Percentiles rank a stretch among this genome's conserved stretches.
phyloP scores from a whole-genome alignment of 495 filamentous ascomycete genomes.

The Tuber borchii region DNA sequence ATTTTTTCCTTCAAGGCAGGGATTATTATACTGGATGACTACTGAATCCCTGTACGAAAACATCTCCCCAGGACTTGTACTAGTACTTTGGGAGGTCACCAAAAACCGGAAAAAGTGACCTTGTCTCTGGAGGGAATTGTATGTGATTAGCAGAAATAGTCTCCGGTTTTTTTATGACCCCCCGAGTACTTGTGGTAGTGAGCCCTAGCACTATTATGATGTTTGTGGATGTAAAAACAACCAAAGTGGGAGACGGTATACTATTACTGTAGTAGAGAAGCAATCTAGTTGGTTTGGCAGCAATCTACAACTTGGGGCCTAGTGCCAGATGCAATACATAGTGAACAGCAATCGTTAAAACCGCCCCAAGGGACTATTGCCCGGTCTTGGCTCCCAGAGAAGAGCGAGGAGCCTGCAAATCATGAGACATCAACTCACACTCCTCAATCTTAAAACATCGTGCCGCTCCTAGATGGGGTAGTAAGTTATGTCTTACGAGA shows the following conservation, averaged over 20 bases:
- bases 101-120: too few species aligned
- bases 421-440: background rate
- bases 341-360: background rate
- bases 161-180: too few species aligned
- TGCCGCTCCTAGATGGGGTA: background rate
- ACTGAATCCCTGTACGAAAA: too few species aligned
- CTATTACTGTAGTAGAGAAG: background rate
- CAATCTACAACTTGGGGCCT: background rate
- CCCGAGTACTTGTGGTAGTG: too few species aligned
- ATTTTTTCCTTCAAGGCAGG: too few species aligned
- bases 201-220: background rate
- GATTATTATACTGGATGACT: too few species aligned
- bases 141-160: too few species aligned
- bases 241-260: background rate
- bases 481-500: background rate
- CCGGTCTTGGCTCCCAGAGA: background rate
- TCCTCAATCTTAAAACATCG: background rate
- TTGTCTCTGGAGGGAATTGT: too few species aligned
- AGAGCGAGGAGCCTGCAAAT: background rate
- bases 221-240: background rate
- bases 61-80: too few species aligned
- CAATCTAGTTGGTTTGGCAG: background rate
- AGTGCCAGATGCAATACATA: background rate
- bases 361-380: background rate
- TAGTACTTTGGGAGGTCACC: too few species aligned